These are phyloP conservation scores for Hordeum pubiflorum DNA, from an alignment of 202 grass and related monocot species.

Conservation along the genomic window DNA sequence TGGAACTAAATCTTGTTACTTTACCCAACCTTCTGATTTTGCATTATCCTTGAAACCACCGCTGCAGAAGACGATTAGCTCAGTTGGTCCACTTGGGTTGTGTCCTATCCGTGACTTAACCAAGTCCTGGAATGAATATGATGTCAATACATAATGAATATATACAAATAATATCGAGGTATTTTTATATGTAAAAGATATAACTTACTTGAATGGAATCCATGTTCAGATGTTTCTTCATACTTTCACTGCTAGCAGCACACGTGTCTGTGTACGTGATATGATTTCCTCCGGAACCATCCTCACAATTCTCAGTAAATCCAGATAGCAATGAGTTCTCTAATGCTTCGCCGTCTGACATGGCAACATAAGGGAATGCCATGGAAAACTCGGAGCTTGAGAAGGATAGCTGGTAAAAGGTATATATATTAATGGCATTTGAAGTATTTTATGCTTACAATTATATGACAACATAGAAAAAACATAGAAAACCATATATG, in stretches of 20 bases:
- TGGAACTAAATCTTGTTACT: background rate
- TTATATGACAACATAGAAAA: background rate
- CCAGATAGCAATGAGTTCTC: conserved; percentile 68
- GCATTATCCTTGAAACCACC: conserved; percentile 40
- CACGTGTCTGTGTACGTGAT: conserved; percentile 48
- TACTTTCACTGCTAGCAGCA: conserved; percentile 25
- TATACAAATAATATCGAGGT: background rate
- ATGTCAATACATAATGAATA: background rate
- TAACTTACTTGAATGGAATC: conserved; percentile 54
- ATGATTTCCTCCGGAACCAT: conserved; percentile 37
- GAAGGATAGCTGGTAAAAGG: conserved; percentile 50
- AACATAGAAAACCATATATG: background rate
- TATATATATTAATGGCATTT: conserved; percentile 18
- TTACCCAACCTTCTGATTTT: conserved; percentile 76
- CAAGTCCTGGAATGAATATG: conserved; percentile 36
- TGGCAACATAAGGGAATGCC: conserved; percentile 78
- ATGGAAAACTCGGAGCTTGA: conserved; percentile 78
- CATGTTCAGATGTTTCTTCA: conserved; percentile 49
- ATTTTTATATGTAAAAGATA: background rate
- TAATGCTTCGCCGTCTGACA: conserved; percentile 50
- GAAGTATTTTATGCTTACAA: background rate
- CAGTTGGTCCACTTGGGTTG: conserved; percentile 34
- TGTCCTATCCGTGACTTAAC: conserved; percentile 11
- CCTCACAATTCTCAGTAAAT: conserved; percentile 69
- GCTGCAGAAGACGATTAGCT: conserved; percentile 67